Base-by-base conservation (phyloP, 306 rosid genomes). In the Cercis canadensis region DNA sequence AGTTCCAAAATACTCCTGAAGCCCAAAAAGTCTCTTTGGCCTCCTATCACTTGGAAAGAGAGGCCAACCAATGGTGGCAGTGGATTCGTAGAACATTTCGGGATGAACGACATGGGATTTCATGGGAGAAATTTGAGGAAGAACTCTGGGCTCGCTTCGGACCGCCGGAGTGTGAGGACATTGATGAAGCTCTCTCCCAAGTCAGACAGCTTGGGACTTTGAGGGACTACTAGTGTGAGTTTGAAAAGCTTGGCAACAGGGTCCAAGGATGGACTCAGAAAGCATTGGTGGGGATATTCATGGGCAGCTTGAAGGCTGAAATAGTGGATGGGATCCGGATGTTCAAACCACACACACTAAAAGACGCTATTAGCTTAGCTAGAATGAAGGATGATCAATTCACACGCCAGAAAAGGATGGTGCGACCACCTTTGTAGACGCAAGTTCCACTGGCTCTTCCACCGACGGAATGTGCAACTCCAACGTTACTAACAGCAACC, bases 251-350 rank as follows among this genome's bases (percentile, higher is more conserved):
- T 7, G 40, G 53, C 0, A 21, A 62, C 3, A 8, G 53, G 7
- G 37, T 62, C 6, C 19, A 19, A 18, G 40, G 54, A 3, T 62
- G 68, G 53, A 41, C 34, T 1, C 68, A 62, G 11, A 62, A 62
- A n/a, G 11, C 16, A 8, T 0, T 43, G 11, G 68, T 41, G 3
- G 53, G 53, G 15, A 62, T 52, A 10, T 62, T 62, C 18, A 62
- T 62, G n/a, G n/a, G n/a, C n/a, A n/a, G n/a, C n/a, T n/a, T n/a
- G n/a, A n/a, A n/a, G n/a, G n/a, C n/a, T n/a, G n/a, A n/a, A n/a
- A n/a, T n/a, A n/a, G n/a, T n/a, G n/a, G n/a, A n/a, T n/a, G n/a
- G n/a, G n/a, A n/a, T n/a, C n/a, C n/a, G n/a, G n/a, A n/a, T n/a
- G n/a, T n/a, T n/a, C n/a, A n/a, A n/a, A n/a, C n/a, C n/a, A n/a